Base-by-base conservation (phyloP, 2,329 filamentous ascomycete species). In the Diplocarpon mali region DNA sequence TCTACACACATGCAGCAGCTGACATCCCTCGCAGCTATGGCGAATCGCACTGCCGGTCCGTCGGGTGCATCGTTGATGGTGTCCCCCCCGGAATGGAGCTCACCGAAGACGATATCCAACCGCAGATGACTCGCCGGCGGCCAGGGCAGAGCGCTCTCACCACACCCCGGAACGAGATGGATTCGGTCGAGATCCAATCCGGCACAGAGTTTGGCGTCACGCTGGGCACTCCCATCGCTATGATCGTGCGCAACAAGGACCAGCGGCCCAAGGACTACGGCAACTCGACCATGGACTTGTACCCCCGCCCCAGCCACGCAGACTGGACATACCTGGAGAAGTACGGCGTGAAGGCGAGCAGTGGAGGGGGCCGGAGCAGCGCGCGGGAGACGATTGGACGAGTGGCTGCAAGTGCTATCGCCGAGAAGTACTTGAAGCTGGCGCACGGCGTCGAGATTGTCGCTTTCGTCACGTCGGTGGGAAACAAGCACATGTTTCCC, bases 281-380 rank as follows among this genome's bases (percentile, higher is more conserved):
- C 45, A 77, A 79, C 67, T 76, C 78, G 62, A 95, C 89, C 27
- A 95, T 95, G 78, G 86, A 96, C 66, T 69, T 80, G 51, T 96
- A 83, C 73, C 92, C 92, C 4, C 77, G 92, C 41, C 92, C 90
- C 30, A 87, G 80, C 62, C 92, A 96, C 67, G 90, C 92, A 48
- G 90, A 96, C 67, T 95, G 84, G 78, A 96, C 92, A 49, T 96
- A 96, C 68, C 73, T 95, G 49, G 85, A 95, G 65, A 96, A 96
- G 69, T 98, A 98, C 65, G 90, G 90, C 46, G 80, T 93, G 56
- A 93, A 93, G 71, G 88, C 92, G 31, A 85, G 79, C 63, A 88
- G 81, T 50, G 90, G 92, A 47, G 90, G 92, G 56, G 90, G 92
- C 43, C 76, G 92, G 51, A 89, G 83, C 63, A 89, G 83, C 63